A percentile compares a stretch with the other conserved stretches of the same genome.
Conservation (phyloP, 306 rosid genomes). For the Trifolium subterraneum region DNA sequence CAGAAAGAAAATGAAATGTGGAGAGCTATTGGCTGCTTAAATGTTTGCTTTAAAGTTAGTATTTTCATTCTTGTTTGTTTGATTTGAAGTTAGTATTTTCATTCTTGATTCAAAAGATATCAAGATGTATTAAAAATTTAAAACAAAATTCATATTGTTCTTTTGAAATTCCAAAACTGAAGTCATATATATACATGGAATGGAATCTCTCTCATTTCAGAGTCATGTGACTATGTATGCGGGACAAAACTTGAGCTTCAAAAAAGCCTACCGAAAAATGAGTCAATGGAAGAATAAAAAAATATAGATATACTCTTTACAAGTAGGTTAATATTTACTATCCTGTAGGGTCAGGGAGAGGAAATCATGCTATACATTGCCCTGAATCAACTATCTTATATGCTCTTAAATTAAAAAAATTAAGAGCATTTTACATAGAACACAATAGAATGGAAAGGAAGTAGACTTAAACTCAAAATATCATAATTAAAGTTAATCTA, state of each 20-base stretch:
- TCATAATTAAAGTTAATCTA: neutral
- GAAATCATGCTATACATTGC: neutral
- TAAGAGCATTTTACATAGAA: neutral
- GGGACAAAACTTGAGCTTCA: neutral
- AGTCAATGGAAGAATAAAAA: conserved; percentile 8
- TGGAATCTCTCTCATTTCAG: conserved; percentile 6
- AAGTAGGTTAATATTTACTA: neutral
- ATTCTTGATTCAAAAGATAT: conserved; percentile 1
- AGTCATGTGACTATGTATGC: neutral
- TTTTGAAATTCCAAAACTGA: neutral
- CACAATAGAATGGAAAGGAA: conserved; percentile 8
- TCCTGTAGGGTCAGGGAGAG: conserved; percentile 1
- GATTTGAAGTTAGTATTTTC: neutral
- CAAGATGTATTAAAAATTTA: neutral
- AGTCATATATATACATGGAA: neutral
- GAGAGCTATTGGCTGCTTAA: too few relatives aligned
- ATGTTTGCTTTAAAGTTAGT: neutral
- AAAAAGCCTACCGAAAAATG: conserved; percentile 12
- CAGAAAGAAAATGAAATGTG: neutral
- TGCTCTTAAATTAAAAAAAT: neutral
- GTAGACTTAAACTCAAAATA: neutral
- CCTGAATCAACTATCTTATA: conserved; percentile 6
- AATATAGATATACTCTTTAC: conserved; percentile 1
- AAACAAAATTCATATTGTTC: conserved; percentile 3
- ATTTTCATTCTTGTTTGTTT: neutral